Conservation (phyloP, 106 monocot species). For the Alisma plantagoaquatica region DNA sequence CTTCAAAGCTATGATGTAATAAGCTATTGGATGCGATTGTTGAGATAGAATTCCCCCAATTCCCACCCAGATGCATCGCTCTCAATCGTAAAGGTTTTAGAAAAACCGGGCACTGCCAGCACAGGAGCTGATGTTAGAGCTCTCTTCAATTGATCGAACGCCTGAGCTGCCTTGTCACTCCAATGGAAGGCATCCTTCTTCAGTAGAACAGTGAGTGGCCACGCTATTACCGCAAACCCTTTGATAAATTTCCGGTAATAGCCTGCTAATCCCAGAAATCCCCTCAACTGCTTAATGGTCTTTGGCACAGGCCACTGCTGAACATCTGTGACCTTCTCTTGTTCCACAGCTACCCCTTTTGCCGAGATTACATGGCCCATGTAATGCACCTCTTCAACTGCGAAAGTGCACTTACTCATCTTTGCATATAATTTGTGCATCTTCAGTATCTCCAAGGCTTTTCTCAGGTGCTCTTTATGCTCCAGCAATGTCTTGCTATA, state of each 20-base stretch:
- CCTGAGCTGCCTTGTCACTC: not conserved
- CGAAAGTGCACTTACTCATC: not conserved
- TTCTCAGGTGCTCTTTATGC: not conserved
- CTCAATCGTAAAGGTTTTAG: not conserved
- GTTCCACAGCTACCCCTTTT: not conserved
- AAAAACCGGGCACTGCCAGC: not conserved
- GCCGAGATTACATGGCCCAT: constrained; percentile 2
- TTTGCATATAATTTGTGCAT: too few relatives aligned
- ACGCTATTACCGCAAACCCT: not conserved
- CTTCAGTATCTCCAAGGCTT: not conserved
- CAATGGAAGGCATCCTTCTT: constrained; percentile 9
- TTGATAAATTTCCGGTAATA: constrained; percentile 8
- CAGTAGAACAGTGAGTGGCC: constrained; percentile 4
- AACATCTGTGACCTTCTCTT: not conserved
- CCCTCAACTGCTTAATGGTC: not conserved
- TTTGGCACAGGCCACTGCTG: not conserved
- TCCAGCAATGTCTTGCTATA: not conserved
- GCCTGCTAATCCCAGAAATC: constrained; percentile 10
- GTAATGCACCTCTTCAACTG: not conserved
- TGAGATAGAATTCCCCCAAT: constrained; percentile 2
- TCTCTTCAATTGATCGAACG: not conserved
- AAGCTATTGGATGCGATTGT: not conserved
- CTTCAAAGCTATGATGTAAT: not conserved
- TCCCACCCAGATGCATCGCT: not conserved
- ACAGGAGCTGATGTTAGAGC: not conserved